Base-by-base conservation (phyloP, 1,139 yeast species). In the Candida mesenterica region DNA sequence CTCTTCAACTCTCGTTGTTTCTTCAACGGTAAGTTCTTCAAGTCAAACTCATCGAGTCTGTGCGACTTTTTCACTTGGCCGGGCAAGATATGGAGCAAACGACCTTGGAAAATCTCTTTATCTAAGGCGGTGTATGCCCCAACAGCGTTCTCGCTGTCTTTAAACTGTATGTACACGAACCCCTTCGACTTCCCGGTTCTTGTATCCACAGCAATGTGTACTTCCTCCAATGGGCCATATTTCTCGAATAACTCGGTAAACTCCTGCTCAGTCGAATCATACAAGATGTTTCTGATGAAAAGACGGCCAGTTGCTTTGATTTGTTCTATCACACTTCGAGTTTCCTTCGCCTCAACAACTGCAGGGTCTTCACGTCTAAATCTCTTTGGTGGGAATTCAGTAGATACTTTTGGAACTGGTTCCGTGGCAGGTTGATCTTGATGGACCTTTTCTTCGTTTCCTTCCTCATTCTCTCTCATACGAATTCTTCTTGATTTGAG, bases 101-200 rank as follows among this genome's bases (percentile, higher is more conserved):
- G 79, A 36, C 99, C 98, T 62, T 92, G 97, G 67, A 87, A 92
- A 54, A 88, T 84, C 52, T 86, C 83, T 53, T 89, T 89, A 58
- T 92, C 98, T 37, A 90, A 66, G 8, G 72, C 75, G 33, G 72
- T 62, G 55, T 69, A 90, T 0, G 97, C 97, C 20, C 65, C 55
- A 1, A 83, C 78, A 0, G 98, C 98, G 52, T 83, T 82, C 10
- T 72, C 74, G 8, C 83, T 70, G 42, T 77, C 67, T 17, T 59
- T 62, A 56, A 85, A 92, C 55, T 83, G 82, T 8, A 89, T 72
- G 52, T 90, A 90, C 0, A 95, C 96, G 59, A 88, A 88, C 1
- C 99, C 99, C 59, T 92, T 92, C 1, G 96, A 83, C 50, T 82
- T 78, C 7, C 95, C 95, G 0, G 94, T 87, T 60, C 94, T 76